Base-by-base conservation (phyloP, 257 asterid species). In the Apocynum venetum region DNA sequence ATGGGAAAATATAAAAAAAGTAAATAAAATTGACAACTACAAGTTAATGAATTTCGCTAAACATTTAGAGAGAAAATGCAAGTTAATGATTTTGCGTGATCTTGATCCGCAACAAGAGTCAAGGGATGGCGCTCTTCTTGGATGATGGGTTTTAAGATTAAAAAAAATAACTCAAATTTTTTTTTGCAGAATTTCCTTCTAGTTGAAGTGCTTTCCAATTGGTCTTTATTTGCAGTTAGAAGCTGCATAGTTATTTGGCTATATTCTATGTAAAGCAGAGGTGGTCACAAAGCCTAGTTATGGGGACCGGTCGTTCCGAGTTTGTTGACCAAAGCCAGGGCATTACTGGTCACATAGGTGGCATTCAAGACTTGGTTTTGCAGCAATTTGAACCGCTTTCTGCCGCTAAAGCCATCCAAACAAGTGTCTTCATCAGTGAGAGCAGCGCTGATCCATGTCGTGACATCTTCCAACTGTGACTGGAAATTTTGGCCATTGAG, bases 381-480 rank as follows among this genome's bases (percentile, higher is more conserved):
- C 74, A 91, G 44, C 35, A 10, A 41, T 68, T 63, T 72, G 47
- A 84, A 81, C 35, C 71, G 78, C 63, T 73, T 86, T 76, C 41
- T 17, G 56, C 36, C 44, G 56, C 31, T n/a, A 31, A 91, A 80
- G 4, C 93, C 96, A 31, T 91, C 96, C 72, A 86, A 49, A 57
- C 98, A 92, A 41, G 96, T 90, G 36, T 88, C 91, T 56, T 88
- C 96, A 72, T 92, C 90, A 0, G 93, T 92, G 0, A 90, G 89
- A 52, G 97, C 93, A 17, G 91, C 87, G 52, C 96, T 92, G 11
- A 92, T 77, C 98, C 98, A 93, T 4, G 97, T 89, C 3, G 73
- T 82, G 46, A 87, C 89, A 19, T 91, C 97, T 36, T 73, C 97
- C 76, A 92, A 66, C 72, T 92, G 93, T 4, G 87, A 64, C 49